Evolutionary conservation across 2,329 filamentous ascomycete genomes (phyloP).

Genomic region (Scorias spongiosa): DNA sequence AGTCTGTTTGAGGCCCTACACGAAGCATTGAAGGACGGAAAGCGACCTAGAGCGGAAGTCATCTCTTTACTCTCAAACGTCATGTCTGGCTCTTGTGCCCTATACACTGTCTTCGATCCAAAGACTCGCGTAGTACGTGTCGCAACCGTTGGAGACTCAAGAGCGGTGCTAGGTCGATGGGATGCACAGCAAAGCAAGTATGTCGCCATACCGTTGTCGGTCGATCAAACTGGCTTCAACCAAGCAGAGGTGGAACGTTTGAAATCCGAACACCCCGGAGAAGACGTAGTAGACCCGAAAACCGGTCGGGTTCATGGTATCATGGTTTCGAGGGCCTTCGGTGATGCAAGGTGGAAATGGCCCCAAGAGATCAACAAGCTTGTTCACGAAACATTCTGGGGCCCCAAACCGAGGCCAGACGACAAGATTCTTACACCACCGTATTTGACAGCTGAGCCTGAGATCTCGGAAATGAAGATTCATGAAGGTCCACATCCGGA

Average conservation of each 20-base stretch:
- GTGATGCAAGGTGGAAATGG: slow-evolving; percentile 57
- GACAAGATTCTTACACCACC: slow-evolving; percentile 38
- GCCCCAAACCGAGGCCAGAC: slow-evolving; percentile 30
- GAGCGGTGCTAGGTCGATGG: slow-evolving; percentile 46
- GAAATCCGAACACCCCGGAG: slow-evolving; percentile 44
- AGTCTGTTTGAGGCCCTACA: slow-evolving; percentile 17
- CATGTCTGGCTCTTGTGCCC: slow-evolving; percentile 45
- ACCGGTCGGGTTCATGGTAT: slow-evolving; percentile 46
- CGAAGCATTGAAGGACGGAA: slow-evolving; percentile 5
- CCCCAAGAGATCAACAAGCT: slow-evolving; percentile 32
- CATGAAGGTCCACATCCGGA: slow-evolving; percentile 29
- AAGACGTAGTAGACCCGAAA: slow-evolving; percentile 39
- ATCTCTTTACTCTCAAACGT: slow-evolving; percentile 21
- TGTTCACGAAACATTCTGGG: slow-evolving; percentile 34
- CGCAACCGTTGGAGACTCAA: slow-evolving; percentile 52
- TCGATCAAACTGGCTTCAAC: slow-evolving; percentile 53
- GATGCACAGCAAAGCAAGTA: slow-evolving; percentile 31
- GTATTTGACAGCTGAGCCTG: slow-evolving; percentile 53
- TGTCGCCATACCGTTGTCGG: slow-evolving; percentile 39
- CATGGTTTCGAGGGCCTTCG: slow-evolving; percentile 51
- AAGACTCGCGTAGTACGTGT: slow-evolving; percentile 39
- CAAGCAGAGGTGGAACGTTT: slow-evolving; percentile 41
- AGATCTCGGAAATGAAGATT: slow-evolving; percentile 42
- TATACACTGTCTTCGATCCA: slow-evolving; percentile 48
- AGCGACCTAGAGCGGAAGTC: slow-evolving; percentile 14